Evolutionary conservation across 1,284 basidiomycete genomes (phyloP), one percentile per base, ranked within the genome.

Genomic region (Sanghuangporus weigelae): DNA sequence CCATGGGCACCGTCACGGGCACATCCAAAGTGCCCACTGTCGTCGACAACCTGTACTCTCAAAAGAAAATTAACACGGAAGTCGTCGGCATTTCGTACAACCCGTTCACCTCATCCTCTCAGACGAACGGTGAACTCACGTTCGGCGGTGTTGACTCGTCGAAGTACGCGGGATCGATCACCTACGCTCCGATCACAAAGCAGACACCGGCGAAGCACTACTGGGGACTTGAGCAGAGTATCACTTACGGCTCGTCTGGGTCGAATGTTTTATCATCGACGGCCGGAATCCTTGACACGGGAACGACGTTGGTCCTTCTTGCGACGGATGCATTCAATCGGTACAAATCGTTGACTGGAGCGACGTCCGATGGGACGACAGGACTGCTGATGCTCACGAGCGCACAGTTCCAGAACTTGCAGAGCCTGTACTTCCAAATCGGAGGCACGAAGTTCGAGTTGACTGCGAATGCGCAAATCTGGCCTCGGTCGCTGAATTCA

Each of bases 1-100:
- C 78, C 7, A 48, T 66, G 48, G 70, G 70, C 63, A 74, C 70
- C 35, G 70, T 76, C 58, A 69, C 67, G 2, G 67, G 58, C 16
- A 42, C 7, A 6, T 44, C 60, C 23, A 61, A 61, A 19, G 66
- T 71, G 16, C 70, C 71, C 14, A 71, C 69, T 19, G 68, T 72
- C n/a, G 67, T 66, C 21, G 70, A 71, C 62, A 68, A 69, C 42
- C 62, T 70, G 7, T 55, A n/a, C n/a, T n/a, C n/a, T n/a, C n/a
- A n/a, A n/a, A n/a, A n/a, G n/a, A n/a, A n/a, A n/a, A n/a, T n/a
- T n/a, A n/a, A n/a, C n/a, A n/a, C n/a, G n/a, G n/a, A n/a, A n/a
- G n/a, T n/a, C n/a, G n/a, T n/a, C n/a, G 70, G 68, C 26, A 64
- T 70, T 48, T 71, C 63, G 14, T 71, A 64, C 60, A 63, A 49